These are phyloP conservation scores for Parascedosporium putredinis DNA, from an alignment of 2,329 filamentous ascomycete genomes.

Conservation along the genomic window DNA sequence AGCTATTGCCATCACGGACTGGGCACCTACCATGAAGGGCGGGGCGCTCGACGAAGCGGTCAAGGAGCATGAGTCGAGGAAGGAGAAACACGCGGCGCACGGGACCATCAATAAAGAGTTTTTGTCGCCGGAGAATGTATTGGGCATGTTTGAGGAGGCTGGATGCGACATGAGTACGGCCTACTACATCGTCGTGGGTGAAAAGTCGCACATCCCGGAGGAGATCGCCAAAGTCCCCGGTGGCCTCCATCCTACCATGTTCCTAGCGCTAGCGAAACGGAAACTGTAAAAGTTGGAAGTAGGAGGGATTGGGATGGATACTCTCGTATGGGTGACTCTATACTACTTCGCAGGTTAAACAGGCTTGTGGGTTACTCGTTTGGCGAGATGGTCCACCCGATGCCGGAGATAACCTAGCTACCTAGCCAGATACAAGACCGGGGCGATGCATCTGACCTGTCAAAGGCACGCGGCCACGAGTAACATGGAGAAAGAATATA, in stretches of 20 bases:
- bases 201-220: constrained; percentile 8
- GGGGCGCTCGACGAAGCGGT: constrained; percentile 36
- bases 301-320: background rate
- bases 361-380: no score
- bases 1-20: constrained; percentile 23
- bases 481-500: no score
- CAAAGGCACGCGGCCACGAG: no score
- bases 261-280: constrained; percentile 7
- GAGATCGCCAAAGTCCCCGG: constrained; percentile 1
- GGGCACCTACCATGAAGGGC: constrained; percentile 40
- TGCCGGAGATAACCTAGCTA: no score
- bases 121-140: constrained; percentile 1
- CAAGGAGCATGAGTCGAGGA: no score
- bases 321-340: background rate
- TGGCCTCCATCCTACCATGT: constrained; percentile 4
- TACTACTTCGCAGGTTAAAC: no score
- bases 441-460: no score
- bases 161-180: constrained; percentile 8
- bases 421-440: no score
- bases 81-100: constrained; percentile 17
- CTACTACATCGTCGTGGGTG: constrained; percentile 6
- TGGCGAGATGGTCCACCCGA: no score
- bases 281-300: background rate
- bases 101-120: background rate
- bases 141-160: constrained; percentile 3